Conservation (phyloP, 768 basidiomycete species). For the Calocera cornea region DNA sequence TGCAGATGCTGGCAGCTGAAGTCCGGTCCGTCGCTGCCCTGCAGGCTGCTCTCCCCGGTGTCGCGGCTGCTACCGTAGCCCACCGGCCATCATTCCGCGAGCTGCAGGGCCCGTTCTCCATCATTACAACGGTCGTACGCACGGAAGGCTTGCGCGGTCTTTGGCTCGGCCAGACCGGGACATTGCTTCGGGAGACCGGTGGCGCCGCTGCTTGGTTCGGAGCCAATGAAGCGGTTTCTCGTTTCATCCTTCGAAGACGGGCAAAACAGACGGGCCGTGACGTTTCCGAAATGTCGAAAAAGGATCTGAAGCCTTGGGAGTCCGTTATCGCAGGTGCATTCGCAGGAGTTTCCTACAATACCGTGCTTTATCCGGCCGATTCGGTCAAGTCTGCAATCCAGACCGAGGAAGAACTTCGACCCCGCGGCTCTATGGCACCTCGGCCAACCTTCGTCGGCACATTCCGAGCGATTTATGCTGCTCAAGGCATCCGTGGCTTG, state of each 20-base stretch:
- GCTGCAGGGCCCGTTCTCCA: constrained; percentile 60
- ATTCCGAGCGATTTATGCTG: constrained; percentile 54
- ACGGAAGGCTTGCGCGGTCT: constrained; percentile 65
- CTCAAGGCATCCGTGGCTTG: constrained; percentile 65
- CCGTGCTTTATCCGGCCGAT: constrained; percentile 90
- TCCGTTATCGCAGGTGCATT: constrained; percentile 75
- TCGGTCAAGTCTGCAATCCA: constrained; percentile 90
- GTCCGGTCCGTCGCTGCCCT: constrained; percentile 14
- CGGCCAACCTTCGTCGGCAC: constrained; percentile 40
- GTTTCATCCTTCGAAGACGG: constrained; percentile 44
- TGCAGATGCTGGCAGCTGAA: constrained; percentile 55
- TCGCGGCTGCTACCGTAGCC: constrained; percentile 13
- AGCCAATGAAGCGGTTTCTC: constrained; percentile 65
- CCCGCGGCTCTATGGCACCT: constrained; percentile 27
- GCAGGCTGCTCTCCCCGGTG: constrained; percentile 8
- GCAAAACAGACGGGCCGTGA: constrained; percentile 10
- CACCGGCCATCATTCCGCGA: constrained; percentile 16
- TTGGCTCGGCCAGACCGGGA: constrained; percentile 95
- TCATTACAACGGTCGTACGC: constrained; percentile 50
- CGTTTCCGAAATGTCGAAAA: constrained; percentile 22
- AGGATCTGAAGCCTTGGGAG: constrained; percentile 57
- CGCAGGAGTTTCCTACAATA: constrained; percentile 73
- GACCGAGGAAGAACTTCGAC: constrained; percentile 77
- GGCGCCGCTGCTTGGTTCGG: constrained; percentile 86
- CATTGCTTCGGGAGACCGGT: constrained; percentile 83